A percentile compares a stretch with the other conserved stretches of the same genome.
Evolutionary conservation across 1,284 basidiomycete species (phyloP).

Genomic region (Cutaneotrichosporon dermatis): DNA sequence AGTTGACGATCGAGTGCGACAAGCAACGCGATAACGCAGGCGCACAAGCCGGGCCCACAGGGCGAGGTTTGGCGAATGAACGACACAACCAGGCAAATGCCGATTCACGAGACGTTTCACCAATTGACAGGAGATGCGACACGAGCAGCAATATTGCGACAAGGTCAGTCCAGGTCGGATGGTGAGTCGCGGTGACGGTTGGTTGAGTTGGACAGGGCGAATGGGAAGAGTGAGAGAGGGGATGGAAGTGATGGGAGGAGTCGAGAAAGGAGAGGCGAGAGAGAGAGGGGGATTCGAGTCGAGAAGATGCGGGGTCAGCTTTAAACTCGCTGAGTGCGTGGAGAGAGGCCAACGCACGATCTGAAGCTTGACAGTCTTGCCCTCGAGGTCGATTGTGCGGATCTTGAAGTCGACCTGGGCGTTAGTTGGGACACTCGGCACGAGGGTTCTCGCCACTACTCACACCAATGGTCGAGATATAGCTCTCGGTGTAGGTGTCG

Average conservation of each 20-base stretch:
- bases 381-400: slow-evolving; percentile 97
- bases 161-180: slow-evolving; percentile 15
- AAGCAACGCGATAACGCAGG: background rate
- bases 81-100: slow-evolving; percentile 7
- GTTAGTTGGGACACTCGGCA: too few relatives aligned
- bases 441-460: too few relatives aligned
- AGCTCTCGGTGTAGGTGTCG: slow-evolving; percentile 98
- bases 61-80: slow-evolving; percentile 7
- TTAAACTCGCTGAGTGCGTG: slow-evolving; percentile 29
- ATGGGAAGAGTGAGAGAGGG: background rate
- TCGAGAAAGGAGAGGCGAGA: slow-evolving; percentile 7
- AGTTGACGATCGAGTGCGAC: slow-evolving; percentile 3
- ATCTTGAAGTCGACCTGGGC: slow-evolving; percentile 90
- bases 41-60: slow-evolving; percentile 12
- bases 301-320: slow-evolving; percentile 25
- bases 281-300: slow-evolving; percentile 7
- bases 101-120: slow-evolving; percentile 1
- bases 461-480: slow-evolving; percentile 94
- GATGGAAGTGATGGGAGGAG: background rate
- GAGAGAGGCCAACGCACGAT: slow-evolving; percentile 63
- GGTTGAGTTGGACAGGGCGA: background rate
- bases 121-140: background rate
- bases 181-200: slow-evolving; percentile 1
- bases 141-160: background rate
- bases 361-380: slow-evolving; percentile 99